phyloP scores from a whole-genome alignment of 179 eudicot species.

The Nepenthes alata region DNA sequence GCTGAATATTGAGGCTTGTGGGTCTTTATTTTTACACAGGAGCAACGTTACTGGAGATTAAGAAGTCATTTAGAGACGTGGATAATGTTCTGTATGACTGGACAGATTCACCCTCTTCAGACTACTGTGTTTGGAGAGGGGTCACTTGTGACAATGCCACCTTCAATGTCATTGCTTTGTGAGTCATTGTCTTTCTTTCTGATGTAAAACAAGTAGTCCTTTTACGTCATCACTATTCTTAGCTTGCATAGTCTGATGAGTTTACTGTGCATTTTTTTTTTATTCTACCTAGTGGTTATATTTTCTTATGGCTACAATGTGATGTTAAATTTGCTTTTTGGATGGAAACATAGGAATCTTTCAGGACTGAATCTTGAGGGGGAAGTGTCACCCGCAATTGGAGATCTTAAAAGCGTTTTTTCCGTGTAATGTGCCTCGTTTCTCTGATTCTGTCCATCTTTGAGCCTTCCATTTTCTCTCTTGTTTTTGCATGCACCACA shows the following conservation, averaged over 20 bases:
- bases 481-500: background rate
- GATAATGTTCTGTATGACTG: conserved; percentile 95
- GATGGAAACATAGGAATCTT: conserved; percentile 50
- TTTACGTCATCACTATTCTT: conserved; percentile 1
- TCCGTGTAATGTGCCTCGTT: conserved; percentile 36
- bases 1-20: background rate
- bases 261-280: background rate
- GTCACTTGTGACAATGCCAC: conserved; percentile 79
- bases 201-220: background rate
- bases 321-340: conserved; percentile 7
- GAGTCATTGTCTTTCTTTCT: conserved; percentile 16
- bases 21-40: conserved; percentile 27
- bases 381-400: conserved; percentile 81
- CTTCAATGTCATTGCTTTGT: conserved; percentile 75
- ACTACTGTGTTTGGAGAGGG: conserved; percentile 90
- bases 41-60: conserved; percentile 66
- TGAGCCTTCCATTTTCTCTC: background rate
- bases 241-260: background rate
- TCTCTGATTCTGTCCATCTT: background rate
- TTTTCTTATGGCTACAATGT: background rate
- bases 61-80: conserved; percentile 90
- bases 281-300: background rate
- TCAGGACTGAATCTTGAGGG: conserved; percentile 95
- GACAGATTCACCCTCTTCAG: conserved; percentile 79
- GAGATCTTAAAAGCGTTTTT: conserved; percentile 49